Evolutionary conservation across 345 rosid genomes (phyloP).

Genomic region (Syzygium oleosum): DNA sequence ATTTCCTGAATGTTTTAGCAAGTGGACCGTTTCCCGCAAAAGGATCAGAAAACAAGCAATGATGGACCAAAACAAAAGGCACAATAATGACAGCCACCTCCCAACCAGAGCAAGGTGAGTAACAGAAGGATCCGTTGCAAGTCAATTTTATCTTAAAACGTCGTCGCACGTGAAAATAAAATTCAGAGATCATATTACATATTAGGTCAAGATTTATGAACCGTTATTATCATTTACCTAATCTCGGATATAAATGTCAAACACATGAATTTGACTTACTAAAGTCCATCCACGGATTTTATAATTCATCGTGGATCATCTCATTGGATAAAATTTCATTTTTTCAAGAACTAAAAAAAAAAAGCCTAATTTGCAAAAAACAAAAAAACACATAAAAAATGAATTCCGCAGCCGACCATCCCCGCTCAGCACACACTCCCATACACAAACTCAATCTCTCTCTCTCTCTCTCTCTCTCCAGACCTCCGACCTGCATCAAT

Average conservation of each 20-base stretch:
- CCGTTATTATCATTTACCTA: fast-evolving
- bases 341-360: background rate
- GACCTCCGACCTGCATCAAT: background rate
- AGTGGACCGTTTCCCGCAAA: background rate
- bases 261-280: background rate
- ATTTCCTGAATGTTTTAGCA: background rate
- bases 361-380: background rate
- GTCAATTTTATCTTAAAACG: background rate
- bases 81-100: background rate
- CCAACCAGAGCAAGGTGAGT: background rate
- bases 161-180: no score
- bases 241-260: background rate
- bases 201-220: fast-evolving
- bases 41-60: background rate
- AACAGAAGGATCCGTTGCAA: background rate
- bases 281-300: background rate
- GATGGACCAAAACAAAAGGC: background rate
- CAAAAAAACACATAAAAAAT: background rate
- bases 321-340: background rate
- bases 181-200: fast-evolving
- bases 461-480: background rate
- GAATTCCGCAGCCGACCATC: background rate
- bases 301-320: background rate
- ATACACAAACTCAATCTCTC: background rate
- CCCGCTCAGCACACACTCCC: background rate